phyloP scores from a whole-genome alignment of 2,329 filamentous ascomycete genomes.

The Ambrosiella cleistominuta region DNA sequence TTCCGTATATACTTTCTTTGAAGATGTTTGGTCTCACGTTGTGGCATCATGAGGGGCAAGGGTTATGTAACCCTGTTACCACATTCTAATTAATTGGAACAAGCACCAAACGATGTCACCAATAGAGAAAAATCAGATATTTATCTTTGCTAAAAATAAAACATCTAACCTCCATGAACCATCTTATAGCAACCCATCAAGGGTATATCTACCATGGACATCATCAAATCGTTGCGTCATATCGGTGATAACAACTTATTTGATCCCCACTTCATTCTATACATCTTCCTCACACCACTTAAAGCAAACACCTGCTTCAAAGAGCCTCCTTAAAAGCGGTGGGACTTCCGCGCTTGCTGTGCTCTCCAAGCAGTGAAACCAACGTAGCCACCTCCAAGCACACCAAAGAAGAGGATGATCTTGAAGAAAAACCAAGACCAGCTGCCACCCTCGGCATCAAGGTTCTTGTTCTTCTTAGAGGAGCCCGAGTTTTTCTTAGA shows the following conservation, averaged over 20 bases:
- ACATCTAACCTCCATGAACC: not conserved
- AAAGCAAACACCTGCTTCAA: conserved; percentile 21
- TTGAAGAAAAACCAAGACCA: conserved; percentile 59
- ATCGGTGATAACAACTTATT: not conserved
- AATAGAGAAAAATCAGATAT: not conserved
- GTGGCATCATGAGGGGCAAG: no score
- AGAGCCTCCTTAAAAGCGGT: conserved; percentile 35
- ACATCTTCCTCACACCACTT: not conserved
- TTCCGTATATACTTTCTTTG: no score
- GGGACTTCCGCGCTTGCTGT: conserved; percentile 36
- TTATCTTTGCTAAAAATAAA: not conserved
- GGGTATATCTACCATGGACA: not conserved
- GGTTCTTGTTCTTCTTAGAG: conserved; percentile 20
- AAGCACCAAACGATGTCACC: not conserved
- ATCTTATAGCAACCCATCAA: not conserved
- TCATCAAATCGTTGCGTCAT: not conserved
- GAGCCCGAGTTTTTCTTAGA: conserved; percentile 21
- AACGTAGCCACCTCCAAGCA: conserved; percentile 58
- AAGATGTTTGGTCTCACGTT: no score
- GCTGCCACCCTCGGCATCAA: conserved; percentile 25
- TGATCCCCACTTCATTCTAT: not conserved
- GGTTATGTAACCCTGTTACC: not conserved
- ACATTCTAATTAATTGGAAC: not conserved
- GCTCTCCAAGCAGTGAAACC: conserved; percentile 72
- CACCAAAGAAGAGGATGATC: conserved; percentile 55